Evolutionary conservation across 176 grass and related monocot genomes (phyloP).

Genomic region (Aechmea fasciata): DNA sequence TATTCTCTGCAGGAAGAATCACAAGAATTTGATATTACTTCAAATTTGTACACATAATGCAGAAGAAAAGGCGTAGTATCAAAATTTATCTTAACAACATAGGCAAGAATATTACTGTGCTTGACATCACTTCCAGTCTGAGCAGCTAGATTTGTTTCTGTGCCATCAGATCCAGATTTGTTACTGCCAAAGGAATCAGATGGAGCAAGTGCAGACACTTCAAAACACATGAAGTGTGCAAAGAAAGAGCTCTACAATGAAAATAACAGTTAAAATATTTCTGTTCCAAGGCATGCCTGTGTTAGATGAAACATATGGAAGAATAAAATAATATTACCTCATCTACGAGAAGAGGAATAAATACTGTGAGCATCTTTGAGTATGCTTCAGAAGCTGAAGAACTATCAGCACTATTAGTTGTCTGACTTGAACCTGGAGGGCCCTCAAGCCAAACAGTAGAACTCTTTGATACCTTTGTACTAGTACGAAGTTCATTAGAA

Average conservation of each 20-base stretch:
- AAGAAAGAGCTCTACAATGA: conserved; percentile 73
- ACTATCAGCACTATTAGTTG: conserved; percentile 47
- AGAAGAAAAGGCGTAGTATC: conserved; percentile 2
- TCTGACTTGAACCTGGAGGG: conserved; percentile 37
- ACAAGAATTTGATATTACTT: conserved; percentile 16
- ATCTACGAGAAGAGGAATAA: conserved; percentile 88
- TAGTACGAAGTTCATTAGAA: conserved; percentile 72
- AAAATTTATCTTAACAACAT: not conserved
- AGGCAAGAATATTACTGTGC: conserved; percentile 23
- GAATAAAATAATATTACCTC: conserved; percentile 41
- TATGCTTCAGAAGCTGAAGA: conserved; percentile 55
- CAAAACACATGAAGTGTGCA: conserved; percentile 97
- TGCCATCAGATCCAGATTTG: conserved; percentile 4
- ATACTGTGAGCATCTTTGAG: conserved; percentile 77
- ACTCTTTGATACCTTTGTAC: conserved; percentile 63
- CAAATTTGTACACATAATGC: not conserved
- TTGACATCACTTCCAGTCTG: conserved; percentile 27
- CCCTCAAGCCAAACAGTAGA: conserved; percentile 60
- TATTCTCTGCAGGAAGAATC: conserved; percentile 34
- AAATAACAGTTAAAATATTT: conserved; percentile 10
- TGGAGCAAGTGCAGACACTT: conserved; percentile 38
- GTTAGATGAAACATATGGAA: conserved; percentile 10
- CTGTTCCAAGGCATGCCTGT: not conserved
- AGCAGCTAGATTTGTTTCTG: conserved; percentile 26
- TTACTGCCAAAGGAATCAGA: conserved; percentile 27